Evolutionary conservation across 345 rosid species (phyloP).

Genomic region (Citrus mangshanensis): DNA sequence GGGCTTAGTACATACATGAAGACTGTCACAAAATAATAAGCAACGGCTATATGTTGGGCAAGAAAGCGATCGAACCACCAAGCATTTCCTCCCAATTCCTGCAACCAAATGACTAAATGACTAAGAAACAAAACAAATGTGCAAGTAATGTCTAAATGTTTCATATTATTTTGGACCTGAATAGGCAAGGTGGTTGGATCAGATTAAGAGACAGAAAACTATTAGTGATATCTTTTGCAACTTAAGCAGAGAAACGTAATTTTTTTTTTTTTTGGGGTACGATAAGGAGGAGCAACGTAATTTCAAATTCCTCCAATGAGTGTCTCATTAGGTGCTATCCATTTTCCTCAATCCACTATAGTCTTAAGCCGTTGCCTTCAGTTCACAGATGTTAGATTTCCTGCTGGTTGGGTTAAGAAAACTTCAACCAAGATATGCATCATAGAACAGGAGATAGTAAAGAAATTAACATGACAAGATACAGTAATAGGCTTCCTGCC

Average conservation of each 20-base stretch:
- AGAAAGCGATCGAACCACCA: slow-evolving; percentile 99
- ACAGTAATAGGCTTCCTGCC: neutral
- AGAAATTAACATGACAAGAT: slow-evolving; percentile 5
- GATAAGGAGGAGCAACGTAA: neutral
- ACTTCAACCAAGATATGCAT: neutral
- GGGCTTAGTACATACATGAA: slow-evolving; percentile 88
- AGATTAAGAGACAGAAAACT: neutral
- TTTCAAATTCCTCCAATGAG: neutral
- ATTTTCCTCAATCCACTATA: neutral
- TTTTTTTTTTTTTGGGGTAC: neutral
- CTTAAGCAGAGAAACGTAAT: neutral
- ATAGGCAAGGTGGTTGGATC: neutral
- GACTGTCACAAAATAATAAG: slow-evolving; percentile 87
- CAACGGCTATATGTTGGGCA: slow-evolving; percentile 71
- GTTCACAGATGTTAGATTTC: neutral
- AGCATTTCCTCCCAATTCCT: slow-evolving; percentile 94
- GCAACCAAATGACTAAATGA: slow-evolving; percentile 24
- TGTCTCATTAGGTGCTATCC: neutral
- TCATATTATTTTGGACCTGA: neutral
- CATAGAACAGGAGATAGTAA: neutral
- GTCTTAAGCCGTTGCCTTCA: neutral
- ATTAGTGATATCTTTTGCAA: neutral
- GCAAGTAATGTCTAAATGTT: neutral
- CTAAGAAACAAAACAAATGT: slow-evolving; percentile 8
- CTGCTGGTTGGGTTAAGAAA: neutral